These are phyloP conservation scores for Tarenaya hassleriana DNA, from an alignment of 345 rosid genomes.

Conservation along the genomic window DNA sequence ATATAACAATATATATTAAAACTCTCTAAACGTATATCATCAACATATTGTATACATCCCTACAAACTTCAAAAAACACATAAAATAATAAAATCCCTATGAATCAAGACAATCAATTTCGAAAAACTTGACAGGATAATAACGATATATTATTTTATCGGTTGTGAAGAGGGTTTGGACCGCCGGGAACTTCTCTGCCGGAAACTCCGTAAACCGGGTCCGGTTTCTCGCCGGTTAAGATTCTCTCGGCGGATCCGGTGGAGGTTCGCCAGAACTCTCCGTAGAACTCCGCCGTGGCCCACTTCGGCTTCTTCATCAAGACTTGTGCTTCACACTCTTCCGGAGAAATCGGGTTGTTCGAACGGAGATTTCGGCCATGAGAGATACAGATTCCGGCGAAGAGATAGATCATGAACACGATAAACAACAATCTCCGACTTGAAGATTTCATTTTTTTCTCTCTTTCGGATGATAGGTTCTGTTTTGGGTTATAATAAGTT, in stretches of 20 bases:
- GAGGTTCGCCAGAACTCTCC: conserved; percentile 4
- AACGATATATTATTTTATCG: conserved; percentile 7
- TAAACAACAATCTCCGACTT: conserved; percentile 14
- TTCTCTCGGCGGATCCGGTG: not conserved
- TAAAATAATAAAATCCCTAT: not conserved
- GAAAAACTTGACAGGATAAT: not conserved
- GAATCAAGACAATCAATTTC: no score
- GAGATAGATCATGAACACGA: conserved; percentile 10
- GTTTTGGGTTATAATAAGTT: no score
- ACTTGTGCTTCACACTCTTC: no score
- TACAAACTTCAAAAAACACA: not conserved
- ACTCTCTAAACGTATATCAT: no score
- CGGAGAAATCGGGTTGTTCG: not conserved
- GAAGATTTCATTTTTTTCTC: conserved; percentile 17
- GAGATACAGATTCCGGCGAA: conserved; percentile 2
- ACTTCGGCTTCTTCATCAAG: not conserved
- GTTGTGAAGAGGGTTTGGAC: conserved; percentile 32
- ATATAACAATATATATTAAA: no score
- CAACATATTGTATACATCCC: not conserved
- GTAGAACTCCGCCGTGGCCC: conserved; percentile 10
- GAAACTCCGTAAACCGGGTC: conserved; percentile 22
- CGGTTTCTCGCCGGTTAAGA: conserved; percentile 21
- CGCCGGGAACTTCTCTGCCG: conserved; percentile 15
- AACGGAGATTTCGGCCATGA: conserved; percentile 12
- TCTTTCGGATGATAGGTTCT: no score